Conservation (phyloP, 768 basidiomycete genomes). For the Boletus pseudo-olivaceus region DNA sequence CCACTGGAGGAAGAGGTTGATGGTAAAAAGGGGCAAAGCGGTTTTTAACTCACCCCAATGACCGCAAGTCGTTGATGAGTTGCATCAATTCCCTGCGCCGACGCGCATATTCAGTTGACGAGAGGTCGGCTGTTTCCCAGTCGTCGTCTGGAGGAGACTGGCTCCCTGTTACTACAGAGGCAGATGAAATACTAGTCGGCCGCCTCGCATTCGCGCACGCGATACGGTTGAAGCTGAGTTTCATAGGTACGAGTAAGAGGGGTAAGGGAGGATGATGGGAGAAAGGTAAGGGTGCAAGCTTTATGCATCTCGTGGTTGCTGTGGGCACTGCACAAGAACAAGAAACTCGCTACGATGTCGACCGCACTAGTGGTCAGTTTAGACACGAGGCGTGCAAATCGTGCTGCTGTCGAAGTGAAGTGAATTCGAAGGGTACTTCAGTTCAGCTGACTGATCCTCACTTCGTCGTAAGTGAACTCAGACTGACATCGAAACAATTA, state of each 20-base stretch:
- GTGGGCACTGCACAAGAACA: background rate
- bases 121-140: conserved; percentile 19
- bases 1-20: conserved; percentile 30
- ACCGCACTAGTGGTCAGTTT: no score
- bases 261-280: background rate
- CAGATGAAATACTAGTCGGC: background rate
- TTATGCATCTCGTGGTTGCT: conserved; percentile 7
- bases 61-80: conserved; percentile 36
- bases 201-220: background rate
- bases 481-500: no score
- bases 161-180: background rate
- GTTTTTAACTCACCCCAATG: conserved; percentile 35
- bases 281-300: background rate
- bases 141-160: conserved; percentile 12
- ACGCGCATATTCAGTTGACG: conserved; percentile 38
- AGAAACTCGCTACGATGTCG: no score
- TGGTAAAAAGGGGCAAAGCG: background rate
- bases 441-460: no score
- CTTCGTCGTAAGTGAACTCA: no score
- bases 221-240: background rate
- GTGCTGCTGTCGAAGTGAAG: no score
- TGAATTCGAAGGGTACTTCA: no score
- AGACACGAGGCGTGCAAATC: no score
- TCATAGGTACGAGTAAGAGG: conserved; percentile 1
- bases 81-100: conserved; percentile 39